These are phyloP conservation scores for Phoma sp. DNA, from an alignment of 2,329 filamentous ascomycete species.

Conservation along the genomic window DNA sequence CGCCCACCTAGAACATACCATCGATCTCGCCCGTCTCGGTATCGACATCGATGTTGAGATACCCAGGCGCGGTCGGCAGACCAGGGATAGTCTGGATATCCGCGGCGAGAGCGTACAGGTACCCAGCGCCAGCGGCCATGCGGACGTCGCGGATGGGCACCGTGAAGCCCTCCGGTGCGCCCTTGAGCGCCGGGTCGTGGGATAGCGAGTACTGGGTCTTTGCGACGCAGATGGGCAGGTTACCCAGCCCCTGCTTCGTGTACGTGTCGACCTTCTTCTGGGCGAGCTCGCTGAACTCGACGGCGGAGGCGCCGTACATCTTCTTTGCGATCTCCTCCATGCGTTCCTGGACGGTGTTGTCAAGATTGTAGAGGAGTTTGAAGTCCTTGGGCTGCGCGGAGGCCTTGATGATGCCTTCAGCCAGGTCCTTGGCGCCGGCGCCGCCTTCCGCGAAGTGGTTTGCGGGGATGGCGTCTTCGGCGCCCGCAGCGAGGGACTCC, in stretches of 20 bases:
- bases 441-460: conserved; percentile 98
- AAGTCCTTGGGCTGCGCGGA: conserved; percentile 82
- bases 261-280: conserved; percentile 97
- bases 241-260: conserved; percentile 86
- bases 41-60: conserved; percentile 84
- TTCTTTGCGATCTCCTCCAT: conserved; percentile 88
- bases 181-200: conserved; percentile 92
- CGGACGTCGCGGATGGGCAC: conserved; percentile 93
- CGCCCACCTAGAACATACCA: conserved; percentile 74
- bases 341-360: conserved; percentile 77
- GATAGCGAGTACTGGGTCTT: conserved; percentile 98
- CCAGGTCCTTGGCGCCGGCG: conserved; percentile 85
- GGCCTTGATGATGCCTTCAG: conserved; percentile 82
- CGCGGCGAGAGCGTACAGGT: conserved; percentile 83
- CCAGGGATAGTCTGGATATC: conserved; percentile 99
- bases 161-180: conserved; percentile 91
- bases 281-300: conserved; percentile 92
- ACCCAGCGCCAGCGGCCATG: conserved; percentile 88
- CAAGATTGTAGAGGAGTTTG: conserved; percentile 81
- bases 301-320: conserved; percentile 91
- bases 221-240: conserved; percentile 93
- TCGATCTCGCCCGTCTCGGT: conserved; percentile 60
- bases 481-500: conserved; percentile 88
- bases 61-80: conserved; percentile 91
- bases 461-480: conserved; percentile 89